Percentiles rank a stretch among this genome's conserved stretches.
Conservation (phyloP, 768 basidiomycete genomes). For the Agaricus blazei region DNA sequence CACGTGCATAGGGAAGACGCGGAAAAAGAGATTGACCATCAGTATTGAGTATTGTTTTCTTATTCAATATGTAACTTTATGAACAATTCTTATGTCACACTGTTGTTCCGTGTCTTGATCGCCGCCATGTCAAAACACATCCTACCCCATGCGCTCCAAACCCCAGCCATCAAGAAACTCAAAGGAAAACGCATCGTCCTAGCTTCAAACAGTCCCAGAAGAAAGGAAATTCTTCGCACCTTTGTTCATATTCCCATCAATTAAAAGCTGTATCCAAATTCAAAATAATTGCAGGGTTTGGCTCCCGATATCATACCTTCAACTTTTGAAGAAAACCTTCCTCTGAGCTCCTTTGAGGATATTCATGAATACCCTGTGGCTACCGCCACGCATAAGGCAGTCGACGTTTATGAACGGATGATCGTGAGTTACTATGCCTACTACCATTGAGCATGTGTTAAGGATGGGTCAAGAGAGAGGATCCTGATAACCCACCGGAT, state of each 20-base stretch:
- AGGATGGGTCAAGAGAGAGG: conserved; percentile 48
- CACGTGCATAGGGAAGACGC: too few species aligned
- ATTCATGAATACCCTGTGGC: conserved; percentile 35
- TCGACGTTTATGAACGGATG: conserved; percentile 32
- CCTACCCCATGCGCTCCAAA: conserved; percentile 58
- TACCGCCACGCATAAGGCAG: conserved; percentile 31
- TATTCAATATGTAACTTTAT: not conserved
- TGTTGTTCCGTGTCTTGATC: not conserved
- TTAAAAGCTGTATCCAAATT: not conserved
- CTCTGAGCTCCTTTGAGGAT: conserved; percentile 60
- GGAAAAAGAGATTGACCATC: too few species aligned
- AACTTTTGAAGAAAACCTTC: conserved; percentile 73
- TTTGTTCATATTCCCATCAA: conserved; percentile 47
- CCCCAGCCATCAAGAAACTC: conserved; percentile 60
- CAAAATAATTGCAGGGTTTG: conserved; percentile 25
- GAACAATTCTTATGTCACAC: not conserved
- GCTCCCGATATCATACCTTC: conserved; percentile 39
- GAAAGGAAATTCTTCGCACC: conserved; percentile 75
- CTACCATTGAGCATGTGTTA: conserved; percentile 43
- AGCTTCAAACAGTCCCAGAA: conserved; percentile 82
- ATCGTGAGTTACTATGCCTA: conserved; percentile 21
- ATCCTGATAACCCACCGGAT: conserved; percentile 32
- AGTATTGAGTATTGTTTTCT: not conserved
- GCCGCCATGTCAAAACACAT: conserved; percentile 37
- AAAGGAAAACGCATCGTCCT: conserved; percentile 74